Percentiles rank a stretch among this genome's conserved stretches.
Evolutionary conservation across 2,329 filamentous ascomycete species (phyloP).

Genomic region (Lasiodiplodia gonubiensis): DNA sequence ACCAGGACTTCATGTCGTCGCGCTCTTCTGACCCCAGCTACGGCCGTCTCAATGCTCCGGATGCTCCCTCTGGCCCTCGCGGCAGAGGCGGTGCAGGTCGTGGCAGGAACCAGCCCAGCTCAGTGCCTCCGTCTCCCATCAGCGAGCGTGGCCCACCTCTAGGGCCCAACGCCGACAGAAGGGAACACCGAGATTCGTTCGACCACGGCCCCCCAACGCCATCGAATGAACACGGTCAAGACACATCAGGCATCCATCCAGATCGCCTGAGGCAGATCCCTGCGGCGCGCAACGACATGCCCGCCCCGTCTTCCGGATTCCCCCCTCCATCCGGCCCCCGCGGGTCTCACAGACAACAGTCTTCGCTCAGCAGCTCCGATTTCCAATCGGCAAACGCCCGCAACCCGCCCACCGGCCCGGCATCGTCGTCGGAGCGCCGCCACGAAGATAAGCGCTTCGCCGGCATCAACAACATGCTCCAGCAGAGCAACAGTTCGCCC

Average conservation of each 20-base stretch:
- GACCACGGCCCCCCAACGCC: conserved; percentile 37
- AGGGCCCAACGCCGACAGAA: conserved; percentile 34
- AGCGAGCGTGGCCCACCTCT: conserved; percentile 32
- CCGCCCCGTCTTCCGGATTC: conserved; percentile 26
- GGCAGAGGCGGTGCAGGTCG: conserved; percentile 49
- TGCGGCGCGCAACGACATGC: conserved; percentile 39
- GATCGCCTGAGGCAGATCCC: conserved; percentile 57
- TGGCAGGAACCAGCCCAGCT: conserved; percentile 33
- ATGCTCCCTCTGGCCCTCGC: conserved; percentile 61
- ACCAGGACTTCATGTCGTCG: conserved; percentile 45
- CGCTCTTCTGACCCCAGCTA: conserved; percentile 56
- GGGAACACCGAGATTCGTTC: conserved; percentile 29
- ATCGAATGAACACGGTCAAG: conserved; percentile 31
- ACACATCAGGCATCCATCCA: conserved; percentile 58
- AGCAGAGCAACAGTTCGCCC: conserved; percentile 13
- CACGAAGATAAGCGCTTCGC: conserved; percentile 30
- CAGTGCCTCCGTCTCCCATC: conserved; percentile 25
- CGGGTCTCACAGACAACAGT: conserved; percentile 29
- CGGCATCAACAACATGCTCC: conserved; percentile 26
- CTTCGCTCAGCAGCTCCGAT: not conserved
- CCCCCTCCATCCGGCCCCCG: conserved; percentile 42
- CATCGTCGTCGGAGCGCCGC: conserved; percentile 31
- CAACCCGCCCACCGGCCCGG: conserved; percentile 43
- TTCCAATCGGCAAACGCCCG: conserved; percentile 38
- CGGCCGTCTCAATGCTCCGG: conserved; percentile 55